These are phyloP conservation scores for Eucalyptus fibrosa DNA, from an alignment of 345 rosid species.

Conservation along the genomic window DNA sequence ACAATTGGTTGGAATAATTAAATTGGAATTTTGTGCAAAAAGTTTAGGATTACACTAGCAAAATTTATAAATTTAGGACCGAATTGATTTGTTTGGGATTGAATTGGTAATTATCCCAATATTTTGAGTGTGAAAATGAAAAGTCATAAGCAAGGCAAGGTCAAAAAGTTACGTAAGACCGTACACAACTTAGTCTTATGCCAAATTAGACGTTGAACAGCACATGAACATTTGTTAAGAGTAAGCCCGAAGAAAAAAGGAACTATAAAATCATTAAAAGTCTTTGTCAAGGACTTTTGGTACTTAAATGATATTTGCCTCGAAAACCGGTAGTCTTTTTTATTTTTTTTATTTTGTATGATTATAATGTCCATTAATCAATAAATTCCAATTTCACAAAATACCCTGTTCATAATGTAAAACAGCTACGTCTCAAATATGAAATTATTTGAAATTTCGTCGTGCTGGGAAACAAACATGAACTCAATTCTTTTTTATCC, in stretches of 20 bases:
- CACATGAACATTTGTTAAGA: neutral
- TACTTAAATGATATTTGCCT: neutral
- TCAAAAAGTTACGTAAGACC: neutral
- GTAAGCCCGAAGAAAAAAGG: neutral
- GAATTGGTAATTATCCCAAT: neutral
- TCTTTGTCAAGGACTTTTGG: neutral
- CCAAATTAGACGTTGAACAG: neutral
- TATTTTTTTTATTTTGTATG: neutral
- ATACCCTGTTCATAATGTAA: neutral
- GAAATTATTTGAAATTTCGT: neutral
- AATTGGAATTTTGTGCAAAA: neutral
- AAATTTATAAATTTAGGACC: neutral
- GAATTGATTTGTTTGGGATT: neutral
- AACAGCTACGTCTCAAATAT: neutral
- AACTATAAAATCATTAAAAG: accelerated
- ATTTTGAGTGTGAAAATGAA: neutral
- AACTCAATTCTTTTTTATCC: neutral
- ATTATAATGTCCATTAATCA: neutral
- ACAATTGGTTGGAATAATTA: accelerated
- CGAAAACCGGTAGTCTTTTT: neutral
- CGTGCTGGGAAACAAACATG: neutral
- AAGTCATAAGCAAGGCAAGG: neutral
- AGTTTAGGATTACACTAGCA: neutral
- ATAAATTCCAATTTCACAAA: neutral
- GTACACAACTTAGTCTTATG: neutral